These are phyloP conservation scores for Termitomyces sp. DNA, from an alignment of 768 basidiomycete genomes.

Conservation along the genomic window DNA sequence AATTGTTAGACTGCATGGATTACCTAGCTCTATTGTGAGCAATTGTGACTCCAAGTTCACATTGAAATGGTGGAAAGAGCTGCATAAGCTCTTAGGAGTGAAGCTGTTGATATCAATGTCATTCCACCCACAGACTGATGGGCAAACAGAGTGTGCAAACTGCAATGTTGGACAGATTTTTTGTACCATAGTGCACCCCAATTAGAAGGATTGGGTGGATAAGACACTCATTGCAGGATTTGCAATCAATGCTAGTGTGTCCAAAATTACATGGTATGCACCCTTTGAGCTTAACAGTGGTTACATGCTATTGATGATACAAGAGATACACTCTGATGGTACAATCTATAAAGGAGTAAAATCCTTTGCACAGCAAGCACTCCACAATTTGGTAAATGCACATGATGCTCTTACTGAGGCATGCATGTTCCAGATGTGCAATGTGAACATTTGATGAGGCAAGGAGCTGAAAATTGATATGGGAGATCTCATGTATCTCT, in stretches of 20 bases:
- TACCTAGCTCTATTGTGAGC: too few relatives aligned
- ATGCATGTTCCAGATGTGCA: background rate
- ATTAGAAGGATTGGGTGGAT: conserved; percentile 23
- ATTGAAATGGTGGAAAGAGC: conserved; percentile 3
- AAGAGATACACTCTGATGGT: background rate
- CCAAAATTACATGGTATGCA: conserved; percentile 12
- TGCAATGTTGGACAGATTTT: background rate
- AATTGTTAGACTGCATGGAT: too few relatives aligned
- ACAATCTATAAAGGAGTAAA: conserved; percentile 15
- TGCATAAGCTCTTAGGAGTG: conserved; percentile 21
- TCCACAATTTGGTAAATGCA: background rate
- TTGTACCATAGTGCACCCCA: background rate
- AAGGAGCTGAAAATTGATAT: too few relatives aligned
- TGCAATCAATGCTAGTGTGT: conserved; percentile 26
- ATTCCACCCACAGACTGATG: background rate
- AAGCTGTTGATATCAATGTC: background rate
- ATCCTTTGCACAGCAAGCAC: conserved; percentile 15
- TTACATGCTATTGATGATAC: conserved; percentile 17
- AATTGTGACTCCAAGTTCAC: conserved; percentile 26
- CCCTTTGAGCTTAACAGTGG: conserved; percentile 18
- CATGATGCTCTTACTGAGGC: background rate
- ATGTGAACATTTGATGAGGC: background rate
- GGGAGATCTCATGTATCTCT: too few relatives aligned
- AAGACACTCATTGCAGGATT: conserved; percentile 31
- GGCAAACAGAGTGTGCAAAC: background rate